phyloP scores from a whole-genome alignment of 805 yeast genomes.

The Maudiozyma saulgeensis region DNA sequence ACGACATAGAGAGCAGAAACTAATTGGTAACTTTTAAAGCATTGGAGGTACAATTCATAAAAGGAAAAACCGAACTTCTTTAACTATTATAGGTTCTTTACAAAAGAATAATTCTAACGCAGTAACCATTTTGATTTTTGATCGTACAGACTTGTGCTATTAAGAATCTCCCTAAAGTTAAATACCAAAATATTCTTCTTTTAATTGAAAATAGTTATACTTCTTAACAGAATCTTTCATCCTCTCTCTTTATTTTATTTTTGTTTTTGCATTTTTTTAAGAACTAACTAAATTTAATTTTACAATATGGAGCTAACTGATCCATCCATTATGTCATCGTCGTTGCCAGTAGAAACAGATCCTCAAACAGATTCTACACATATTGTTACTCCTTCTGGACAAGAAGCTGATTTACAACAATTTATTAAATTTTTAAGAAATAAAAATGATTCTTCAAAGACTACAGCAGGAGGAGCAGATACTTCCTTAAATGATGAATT shows the following conservation, averaged over 20 bases:
- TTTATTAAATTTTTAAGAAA: slow-evolving; percentile 2
- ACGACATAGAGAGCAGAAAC: neutral
- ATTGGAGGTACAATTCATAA: too few species aligned
- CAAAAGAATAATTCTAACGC: too few species aligned
- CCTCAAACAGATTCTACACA: neutral
- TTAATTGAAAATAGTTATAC: too few species aligned
- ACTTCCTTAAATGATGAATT: neutral
- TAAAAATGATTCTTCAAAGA: neutral
- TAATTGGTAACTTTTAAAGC: too few species aligned
- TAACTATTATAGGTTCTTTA: too few species aligned
- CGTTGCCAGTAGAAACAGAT: neutral
- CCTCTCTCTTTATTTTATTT: neutral
- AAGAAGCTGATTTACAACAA: slow-evolving; percentile 1
- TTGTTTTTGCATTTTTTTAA: neutral
- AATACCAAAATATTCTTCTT: neutral
- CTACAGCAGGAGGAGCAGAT: neutral
- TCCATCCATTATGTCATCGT: slow-evolving; percentile 13
- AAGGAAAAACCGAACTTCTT: too few species aligned
- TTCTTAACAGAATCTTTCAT: too few species aligned
- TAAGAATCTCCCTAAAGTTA: too few species aligned
- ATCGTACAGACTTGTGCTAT: too few species aligned
- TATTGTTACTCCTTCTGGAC: neutral
- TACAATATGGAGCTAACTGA: slow-evolving; percentile 15
- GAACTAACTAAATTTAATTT: neutral
- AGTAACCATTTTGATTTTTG: too few species aligned